Conservation (phyloP, 1,139 yeast species). For the Geotrichum klebahnii region DNA sequence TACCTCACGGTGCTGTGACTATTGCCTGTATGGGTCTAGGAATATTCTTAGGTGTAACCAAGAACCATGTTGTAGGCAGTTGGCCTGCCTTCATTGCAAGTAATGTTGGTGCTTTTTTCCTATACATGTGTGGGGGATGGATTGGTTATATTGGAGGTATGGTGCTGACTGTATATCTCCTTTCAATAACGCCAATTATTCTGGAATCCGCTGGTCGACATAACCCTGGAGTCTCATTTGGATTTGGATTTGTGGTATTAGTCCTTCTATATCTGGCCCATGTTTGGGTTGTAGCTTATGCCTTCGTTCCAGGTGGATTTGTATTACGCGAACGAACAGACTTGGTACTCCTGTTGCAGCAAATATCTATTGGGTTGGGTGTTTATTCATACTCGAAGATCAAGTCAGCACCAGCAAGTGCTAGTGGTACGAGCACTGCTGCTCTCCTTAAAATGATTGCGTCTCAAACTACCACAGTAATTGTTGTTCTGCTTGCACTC, state of each 20-base stretch:
- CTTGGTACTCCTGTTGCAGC: slow-evolving; percentile 55
- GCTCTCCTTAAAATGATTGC: slow-evolving; percentile 29
- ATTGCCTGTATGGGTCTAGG: slow-evolving; percentile 60
- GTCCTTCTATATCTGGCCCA: slow-evolving; percentile 66
- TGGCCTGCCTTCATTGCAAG: slow-evolving; percentile 31
- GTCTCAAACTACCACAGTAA: slow-evolving; percentile 32
- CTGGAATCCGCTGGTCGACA: slow-evolving; percentile 57
- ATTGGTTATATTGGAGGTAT: slow-evolving; percentile 74
- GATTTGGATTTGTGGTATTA: slow-evolving; percentile 51
- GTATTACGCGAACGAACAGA: slow-evolving; percentile 84
- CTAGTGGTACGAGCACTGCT: too few relatives aligned
- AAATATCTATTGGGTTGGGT: slow-evolving; percentile 44
- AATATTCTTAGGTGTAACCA: slow-evolving; percentile 45
- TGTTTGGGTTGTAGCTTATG: slow-evolving; percentile 97
- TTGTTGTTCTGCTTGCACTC: slow-evolving; percentile 33
- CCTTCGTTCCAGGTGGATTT: slow-evolving; percentile 96
- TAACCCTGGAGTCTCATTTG: slow-evolving; percentile 56
- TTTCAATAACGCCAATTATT: slow-evolving; percentile 60
- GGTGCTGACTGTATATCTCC: slow-evolving; percentile 58
- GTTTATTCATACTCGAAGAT: slow-evolving; percentile 31
- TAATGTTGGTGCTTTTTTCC: slow-evolving; percentile 45
- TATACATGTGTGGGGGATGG: slow-evolving; percentile 65
- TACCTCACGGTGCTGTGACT: slow-evolving; percentile 78
- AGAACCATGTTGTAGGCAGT: slow-evolving; percentile 29
- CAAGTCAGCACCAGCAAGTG: too few relatives aligned